Conservation (phyloP, 495 filamentous ascomycete genomes). For the Neurospora terricola region DNA sequence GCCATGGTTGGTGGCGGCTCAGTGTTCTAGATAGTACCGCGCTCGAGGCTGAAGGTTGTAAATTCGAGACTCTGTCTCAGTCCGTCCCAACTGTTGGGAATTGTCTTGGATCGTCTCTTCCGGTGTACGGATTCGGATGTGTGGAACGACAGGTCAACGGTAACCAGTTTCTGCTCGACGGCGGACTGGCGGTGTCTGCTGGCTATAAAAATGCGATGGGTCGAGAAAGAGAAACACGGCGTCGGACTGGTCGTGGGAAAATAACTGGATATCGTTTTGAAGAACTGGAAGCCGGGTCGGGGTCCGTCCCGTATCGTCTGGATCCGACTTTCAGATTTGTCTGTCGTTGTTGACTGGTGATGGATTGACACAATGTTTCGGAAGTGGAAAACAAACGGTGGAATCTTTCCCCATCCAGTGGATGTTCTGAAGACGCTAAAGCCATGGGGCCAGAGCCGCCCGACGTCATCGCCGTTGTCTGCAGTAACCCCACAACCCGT, state of each 20-base stretch:
- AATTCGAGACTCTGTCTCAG: neutral
- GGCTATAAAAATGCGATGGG: neutral
- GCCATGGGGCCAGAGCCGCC: neutral
- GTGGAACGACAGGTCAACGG: neutral
- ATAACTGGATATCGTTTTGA: neutral
- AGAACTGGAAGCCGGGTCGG: neutral
- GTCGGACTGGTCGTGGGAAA: neutral
- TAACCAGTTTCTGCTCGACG: neutral
- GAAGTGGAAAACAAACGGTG: neutral
- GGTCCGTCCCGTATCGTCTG: neutral
- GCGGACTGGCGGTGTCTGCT: neutral
- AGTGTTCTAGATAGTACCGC: neutral
- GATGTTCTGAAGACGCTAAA: neutral
- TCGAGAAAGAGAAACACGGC: neutral
- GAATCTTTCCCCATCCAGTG: neutral
- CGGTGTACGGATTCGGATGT: neutral
- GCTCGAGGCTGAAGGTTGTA: neutral
- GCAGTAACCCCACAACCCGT: neutral
- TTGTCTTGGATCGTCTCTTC: neutral
- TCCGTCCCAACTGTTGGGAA: neutral
- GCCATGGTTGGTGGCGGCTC: constrained; percentile 12
- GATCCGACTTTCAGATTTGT: neutral
- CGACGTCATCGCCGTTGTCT: neutral
- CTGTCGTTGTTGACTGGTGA: neutral
- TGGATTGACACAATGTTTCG: neutral